phyloP scores from a whole-genome alignment of 352 stramenopile species.

The Phytophthora pistaciae region DNA sequence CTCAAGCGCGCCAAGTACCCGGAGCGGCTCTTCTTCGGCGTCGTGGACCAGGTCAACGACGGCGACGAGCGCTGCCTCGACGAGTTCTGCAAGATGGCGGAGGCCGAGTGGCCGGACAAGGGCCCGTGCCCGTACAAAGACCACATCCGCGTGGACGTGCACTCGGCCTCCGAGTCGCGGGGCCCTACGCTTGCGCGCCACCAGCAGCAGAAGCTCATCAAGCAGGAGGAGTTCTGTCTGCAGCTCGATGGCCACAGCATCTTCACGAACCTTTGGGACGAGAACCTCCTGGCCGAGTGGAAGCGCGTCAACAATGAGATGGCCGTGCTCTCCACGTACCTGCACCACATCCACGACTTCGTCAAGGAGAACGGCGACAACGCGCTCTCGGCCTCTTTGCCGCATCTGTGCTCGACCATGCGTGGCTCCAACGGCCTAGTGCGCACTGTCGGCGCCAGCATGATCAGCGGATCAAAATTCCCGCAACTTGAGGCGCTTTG shows the following conservation, averaged over 20 bases:
- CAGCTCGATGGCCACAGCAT: conserved; percentile 88
- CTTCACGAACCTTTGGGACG: conserved; percentile 88
- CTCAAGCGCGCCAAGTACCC: conserved; percentile 77
- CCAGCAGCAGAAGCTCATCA: conserved; percentile 83
- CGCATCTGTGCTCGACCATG: conserved; percentile 81
- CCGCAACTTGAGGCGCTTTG: conserved; percentile 80
- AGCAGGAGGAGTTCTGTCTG: conserved; percentile 85
- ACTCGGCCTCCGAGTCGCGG: conserved; percentile 70
- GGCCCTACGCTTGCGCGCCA: conserved; percentile 83
- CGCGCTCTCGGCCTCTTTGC: conserved; percentile 60
- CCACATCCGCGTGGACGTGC: conserved; percentile 81
- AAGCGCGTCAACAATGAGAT: conserved; percentile 84
- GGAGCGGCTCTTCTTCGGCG: conserved; percentile 79
- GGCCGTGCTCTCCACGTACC: conserved; percentile 83
- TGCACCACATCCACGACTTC: conserved; percentile 88
- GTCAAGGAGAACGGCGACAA: conserved; percentile 85
- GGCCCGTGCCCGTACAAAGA: conserved; percentile 73
- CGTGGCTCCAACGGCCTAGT: conserved; percentile 74
- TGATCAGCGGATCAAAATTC: conserved; percentile 79
- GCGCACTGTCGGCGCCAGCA: conserved; percentile 80
- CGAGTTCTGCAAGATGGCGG: conserved; percentile 83
- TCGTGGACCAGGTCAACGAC: conserved; percentile 86
- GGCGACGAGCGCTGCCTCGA: conserved; percentile 77
- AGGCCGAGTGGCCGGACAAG: conserved; percentile 68
- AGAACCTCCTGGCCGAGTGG: conserved; percentile 79